Evolutionary conservation across 2,329 filamentous ascomycete species (phyloP), one percentile per base, ranked within the genome.

Genomic region (Xylariaceae sp.): DNA sequence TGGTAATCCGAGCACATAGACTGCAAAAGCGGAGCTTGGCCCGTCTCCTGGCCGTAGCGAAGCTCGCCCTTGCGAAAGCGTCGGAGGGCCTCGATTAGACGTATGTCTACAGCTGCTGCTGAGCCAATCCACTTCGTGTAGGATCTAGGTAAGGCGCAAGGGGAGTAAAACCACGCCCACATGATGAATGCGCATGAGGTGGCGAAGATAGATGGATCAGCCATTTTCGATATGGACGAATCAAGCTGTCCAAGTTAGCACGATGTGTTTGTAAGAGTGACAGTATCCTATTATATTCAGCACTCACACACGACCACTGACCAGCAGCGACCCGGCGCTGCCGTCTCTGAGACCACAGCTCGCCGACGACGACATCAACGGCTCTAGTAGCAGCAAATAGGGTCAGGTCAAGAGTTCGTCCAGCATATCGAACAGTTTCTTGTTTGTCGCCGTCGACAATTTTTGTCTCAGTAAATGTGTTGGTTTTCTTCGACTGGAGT

Each of bases 141-240:
- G 36, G 87, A 82, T 24, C 77, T 80, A 2, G 92, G 92, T 1
- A 96, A 81, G 17, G 84, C 81, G 31, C 84, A 79, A 0, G 91
- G 90, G 8, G 79, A 73, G 75, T 94, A 96, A 71, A 96, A 88
- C 90, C 90, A 96, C 16, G 90, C 84, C 88, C 90, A 94, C 92
- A 96, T 96, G 64, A 96, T 87, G 33, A 91, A 76, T 19, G 87
- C 88, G 34, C 84, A 87, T 17, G 90, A 92, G 29, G 82, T 73
- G 40, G 88, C 85, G 72, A 96, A 96, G 16, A 93, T 75, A 5
- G 83, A 75, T 3, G 90, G 84, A 68, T 94, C 89, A n/a, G 85
- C 77, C 33, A 85, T 71, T 8, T 62, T 71, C 21, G 76, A 76
- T 59, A 79, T 62, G 21, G 73, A 53, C 9, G 72, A 68, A 59